These are phyloP conservation scores for Fraxinus sp. DNA, from an alignment of 305 asterid genomes.

Conservation along the genomic window DNA sequence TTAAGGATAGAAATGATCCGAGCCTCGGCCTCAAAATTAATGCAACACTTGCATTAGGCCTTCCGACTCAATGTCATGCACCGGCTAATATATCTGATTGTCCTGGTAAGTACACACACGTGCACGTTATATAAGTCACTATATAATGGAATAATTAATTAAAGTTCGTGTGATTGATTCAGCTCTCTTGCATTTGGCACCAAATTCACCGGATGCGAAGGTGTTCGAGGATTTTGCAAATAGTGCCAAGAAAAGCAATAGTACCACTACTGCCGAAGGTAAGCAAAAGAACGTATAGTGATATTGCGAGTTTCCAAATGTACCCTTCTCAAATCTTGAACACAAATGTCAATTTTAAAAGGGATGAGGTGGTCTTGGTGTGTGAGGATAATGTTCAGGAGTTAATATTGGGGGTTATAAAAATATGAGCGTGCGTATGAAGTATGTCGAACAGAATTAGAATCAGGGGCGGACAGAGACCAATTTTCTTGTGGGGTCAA, in stretches of 20 bases:
- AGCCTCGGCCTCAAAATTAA: slow-evolving; percentile 67
- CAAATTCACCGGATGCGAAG: not conserved
- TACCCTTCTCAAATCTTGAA: not conserved
- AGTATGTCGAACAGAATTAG: too few relatives aligned
- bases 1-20: slow-evolving; percentile 75
- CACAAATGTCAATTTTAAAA: not conserved
- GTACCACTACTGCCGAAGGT: not conserved
- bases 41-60: slow-evolving; percentile 65
- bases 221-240: not conserved
- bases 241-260: slow-evolving; percentile 4
- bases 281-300: not conserved
- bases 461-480: too few relatives aligned
- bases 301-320: not conserved
- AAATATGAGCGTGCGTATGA: too few relatives aligned
- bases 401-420: too few relatives aligned
- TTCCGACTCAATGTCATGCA: slow-evolving; percentile 55
- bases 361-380: too few relatives aligned
- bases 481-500: too few relatives aligned
- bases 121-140: not conserved
- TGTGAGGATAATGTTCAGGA: too few relatives aligned
- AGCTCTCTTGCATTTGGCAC: slow-evolving; percentile 8
- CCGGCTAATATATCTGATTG: slow-evolving; percentile 51
- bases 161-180: not conserved
- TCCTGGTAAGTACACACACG: slow-evolving; percentile 39
- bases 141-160: not conserved